Evolutionary conservation across 208 protist species (phyloP).

Genomic region (Acanthamoeba healyi): DNA sequence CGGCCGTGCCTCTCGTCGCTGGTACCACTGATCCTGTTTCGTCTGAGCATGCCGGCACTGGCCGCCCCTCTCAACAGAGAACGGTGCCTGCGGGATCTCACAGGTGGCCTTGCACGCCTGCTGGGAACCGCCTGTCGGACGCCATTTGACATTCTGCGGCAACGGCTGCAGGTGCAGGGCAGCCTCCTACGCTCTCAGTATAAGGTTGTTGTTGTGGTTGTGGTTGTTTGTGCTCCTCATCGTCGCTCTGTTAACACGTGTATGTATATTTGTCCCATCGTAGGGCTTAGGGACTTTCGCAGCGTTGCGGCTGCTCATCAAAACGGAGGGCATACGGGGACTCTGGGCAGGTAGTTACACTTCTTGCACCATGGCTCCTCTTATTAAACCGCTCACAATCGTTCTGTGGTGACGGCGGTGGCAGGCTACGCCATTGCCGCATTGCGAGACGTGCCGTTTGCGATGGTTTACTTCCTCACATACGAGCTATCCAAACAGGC

Average conservation of each 20-base stretch:
- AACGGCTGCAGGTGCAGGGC: slow-evolving; percentile 56
- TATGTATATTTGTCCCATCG: too few relatives aligned
- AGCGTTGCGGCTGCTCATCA: slow-evolving; percentile 26
- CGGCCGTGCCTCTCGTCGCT: slow-evolving; percentile 25
- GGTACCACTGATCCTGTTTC: background rate
- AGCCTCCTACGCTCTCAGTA: background rate
- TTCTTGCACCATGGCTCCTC: background rate
- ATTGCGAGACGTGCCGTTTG: slow-evolving; percentile 52
- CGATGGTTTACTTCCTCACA: slow-evolving; percentile 44
- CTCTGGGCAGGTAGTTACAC: slow-evolving; percentile 4
- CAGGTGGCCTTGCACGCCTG: slow-evolving; percentile 21
- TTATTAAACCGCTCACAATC: too few relatives aligned
- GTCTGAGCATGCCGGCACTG: too few relatives aligned
- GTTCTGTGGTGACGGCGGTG: too few relatives aligned
- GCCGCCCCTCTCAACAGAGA: too few relatives aligned
- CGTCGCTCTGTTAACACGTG: background rate
- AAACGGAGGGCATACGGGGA: background rate
- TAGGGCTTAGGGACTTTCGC: slow-evolving; percentile 35
- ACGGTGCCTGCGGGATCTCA: too few relatives aligned
- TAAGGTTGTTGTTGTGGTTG: background rate
- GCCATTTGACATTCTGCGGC: slow-evolving; percentile 41
- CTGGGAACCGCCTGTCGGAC: slow-evolving; percentile 28
- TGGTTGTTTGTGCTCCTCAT: background rate
- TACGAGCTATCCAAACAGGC: slow-evolving; percentile 24
- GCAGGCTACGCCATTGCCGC: slow-evolving; percentile 58